Evolutionary conservation across 2,329 filamentous ascomycete species (phyloP).

Genomic region (Pseudocercospora fijiensis): DNA sequence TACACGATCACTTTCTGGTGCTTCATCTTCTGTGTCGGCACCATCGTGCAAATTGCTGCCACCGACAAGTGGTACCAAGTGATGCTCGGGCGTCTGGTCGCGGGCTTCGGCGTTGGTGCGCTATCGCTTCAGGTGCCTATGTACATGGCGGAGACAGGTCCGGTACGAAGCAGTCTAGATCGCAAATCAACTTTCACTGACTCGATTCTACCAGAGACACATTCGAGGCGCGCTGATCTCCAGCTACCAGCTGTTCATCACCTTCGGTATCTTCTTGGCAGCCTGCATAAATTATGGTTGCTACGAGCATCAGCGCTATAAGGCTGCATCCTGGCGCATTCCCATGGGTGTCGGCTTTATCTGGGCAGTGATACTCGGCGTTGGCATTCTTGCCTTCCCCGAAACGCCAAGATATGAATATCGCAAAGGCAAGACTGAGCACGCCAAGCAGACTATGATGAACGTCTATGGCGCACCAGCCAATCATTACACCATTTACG

Average conservation of each 20-base stretch:
- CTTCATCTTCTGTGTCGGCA: conserved; percentile 63
- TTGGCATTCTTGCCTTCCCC: conserved; percentile 55
- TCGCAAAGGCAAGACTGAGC: conserved; percentile 53
- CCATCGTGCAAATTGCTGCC: conserved; percentile 64
- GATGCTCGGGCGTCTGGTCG: conserved; percentile 62
- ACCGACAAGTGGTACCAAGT: conserved; percentile 60
- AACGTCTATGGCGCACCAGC: conserved; percentile 56
- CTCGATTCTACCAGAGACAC: conserved; percentile 50
- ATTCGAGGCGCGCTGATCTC: conserved; percentile 64
- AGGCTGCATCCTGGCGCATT: conserved; percentile 61
- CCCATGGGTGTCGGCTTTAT: conserved; percentile 60
- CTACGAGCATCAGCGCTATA: conserved; percentile 41
- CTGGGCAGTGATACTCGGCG: conserved; percentile 55
- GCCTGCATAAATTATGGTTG: conserved; percentile 61
- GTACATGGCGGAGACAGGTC: conserved; percentile 45
- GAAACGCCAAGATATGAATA: conserved; percentile 61
- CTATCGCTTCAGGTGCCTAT: conserved; percentile 65
- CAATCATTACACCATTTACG: conserved; percentile 54
- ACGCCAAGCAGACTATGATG: conserved; percentile 53
- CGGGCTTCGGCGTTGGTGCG: conserved; percentile 63
- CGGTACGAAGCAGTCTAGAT: not conserved
- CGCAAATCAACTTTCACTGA: not conserved
- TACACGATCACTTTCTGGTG: conserved; percentile 61
- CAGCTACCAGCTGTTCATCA: conserved; percentile 66
- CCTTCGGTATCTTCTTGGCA: conserved; percentile 59